Percentiles rank a stretch among this genome's conserved stretches.
These are phyloP conservation scores for Eragrostis tef DNA, from an alignment of 202 grass and related monocot species.

Conservation along the genomic window DNA sequence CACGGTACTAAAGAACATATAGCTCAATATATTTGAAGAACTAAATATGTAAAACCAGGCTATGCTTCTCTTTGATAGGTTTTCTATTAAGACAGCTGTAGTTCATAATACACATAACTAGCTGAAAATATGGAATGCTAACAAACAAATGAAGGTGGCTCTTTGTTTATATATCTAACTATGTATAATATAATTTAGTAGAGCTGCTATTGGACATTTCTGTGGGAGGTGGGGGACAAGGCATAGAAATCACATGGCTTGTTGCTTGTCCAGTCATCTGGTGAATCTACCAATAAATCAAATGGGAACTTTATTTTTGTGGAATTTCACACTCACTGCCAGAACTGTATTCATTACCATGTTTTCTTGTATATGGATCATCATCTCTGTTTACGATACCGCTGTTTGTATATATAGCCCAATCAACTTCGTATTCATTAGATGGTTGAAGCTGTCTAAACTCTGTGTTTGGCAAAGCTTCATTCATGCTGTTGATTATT, in stretches of 20 bases:
- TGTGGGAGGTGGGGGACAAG: slow-evolving; percentile 33
- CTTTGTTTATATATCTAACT: slow-evolving; percentile 35
- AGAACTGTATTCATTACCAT: slow-evolving; percentile 24
- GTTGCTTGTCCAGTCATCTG: slow-evolving; percentile 70
- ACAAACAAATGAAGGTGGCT: slow-evolving; percentile 46
- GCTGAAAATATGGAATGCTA: slow-evolving; percentile 16
- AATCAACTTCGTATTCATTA: slow-evolving; percentile 38
- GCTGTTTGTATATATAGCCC: slow-evolving; percentile 39
- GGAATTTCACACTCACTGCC: slow-evolving; percentile 27
- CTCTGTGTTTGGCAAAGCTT: slow-evolving; percentile 51
- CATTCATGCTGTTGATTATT: slow-evolving; percentile 46
- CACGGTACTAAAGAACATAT: slow-evolving; percentile 6
- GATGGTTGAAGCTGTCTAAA: slow-evolving; percentile 51
- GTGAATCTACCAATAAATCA: slow-evolving; percentile 52
- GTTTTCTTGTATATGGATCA: slow-evolving; percentile 46
- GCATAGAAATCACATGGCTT: slow-evolving; percentile 58
- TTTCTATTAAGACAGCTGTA: slow-evolving; percentile 29
- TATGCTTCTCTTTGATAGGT: slow-evolving; percentile 32
- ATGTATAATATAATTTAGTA: slow-evolving; percentile 33
- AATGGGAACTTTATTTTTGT: slow-evolving; percentile 59
- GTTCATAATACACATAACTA: slow-evolving; percentile 29
- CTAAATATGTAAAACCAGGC: slow-evolving; percentile 12
- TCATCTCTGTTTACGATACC: slow-evolving; percentile 39
- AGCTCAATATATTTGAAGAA: not conserved
- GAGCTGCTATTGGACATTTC: slow-evolving; percentile 49